Evolutionary conservation across 805 yeast species (phyloP), one percentile per base, ranked within the genome.

Genomic region (Cyberlindnera bimundalis): DNA sequence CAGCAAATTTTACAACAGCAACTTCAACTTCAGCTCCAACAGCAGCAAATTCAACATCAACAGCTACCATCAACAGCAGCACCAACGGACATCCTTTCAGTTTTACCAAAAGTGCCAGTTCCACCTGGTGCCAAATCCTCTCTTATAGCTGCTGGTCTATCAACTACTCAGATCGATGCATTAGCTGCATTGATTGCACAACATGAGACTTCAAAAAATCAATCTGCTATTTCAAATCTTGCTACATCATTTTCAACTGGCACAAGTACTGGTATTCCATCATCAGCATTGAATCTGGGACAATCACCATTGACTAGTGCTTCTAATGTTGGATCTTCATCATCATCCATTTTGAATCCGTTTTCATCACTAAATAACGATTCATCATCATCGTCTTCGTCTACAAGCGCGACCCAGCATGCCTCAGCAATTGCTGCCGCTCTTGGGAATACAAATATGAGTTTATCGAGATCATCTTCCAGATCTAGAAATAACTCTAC

Each of bases 61-160:
- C 40, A 29, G 9, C n/a, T 28, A 29, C 64, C 21, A 42, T 46
- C 35, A 13, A 30, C 26, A 42, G 58, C 32, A 2, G 62, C 62
- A 16, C 61, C 67, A 5, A 39, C 62, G 27, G 60, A 69, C 25
- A 55, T 70, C 16, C 51, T 72, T 5, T 59, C 73, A 1, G 59
- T 64, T 30, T 53, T 79, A 24, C 88, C 89, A 13, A 73, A 74
- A 48, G 77, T 80, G 13, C 73, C 75, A 0, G 86, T 84, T 5
- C 93, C 93, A 2, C 78, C 78, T 6, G 87, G 88, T 10, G 91
- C 90, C 2, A 74, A 77, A 47, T 62, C 69, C 16, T 74, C 88
- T 1, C 59, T 84, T 33, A 71, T 72, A 6, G 74, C 77, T 6
- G 87, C 81, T 3, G 93, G 93, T 0, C 68, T 84, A 30, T 67